These are phyloP conservation scores for Ambrosia hybrid DNA, from an alignment of 140 eudicot species.

Conservation along the genomic window DNA sequence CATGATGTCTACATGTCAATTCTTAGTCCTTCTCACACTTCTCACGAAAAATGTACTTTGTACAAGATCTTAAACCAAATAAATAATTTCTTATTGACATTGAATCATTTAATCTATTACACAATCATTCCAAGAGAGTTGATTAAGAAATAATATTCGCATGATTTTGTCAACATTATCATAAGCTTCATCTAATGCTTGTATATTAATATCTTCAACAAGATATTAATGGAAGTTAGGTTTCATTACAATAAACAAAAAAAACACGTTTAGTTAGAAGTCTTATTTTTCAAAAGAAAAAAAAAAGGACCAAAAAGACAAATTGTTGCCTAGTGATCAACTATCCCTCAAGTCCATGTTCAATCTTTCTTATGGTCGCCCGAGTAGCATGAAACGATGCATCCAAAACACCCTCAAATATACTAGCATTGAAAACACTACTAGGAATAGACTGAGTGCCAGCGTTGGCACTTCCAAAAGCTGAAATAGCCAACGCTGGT, in stretches of 20 bases:
- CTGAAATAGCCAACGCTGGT: slow-evolving; percentile 46
- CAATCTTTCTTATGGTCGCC: slow-evolving; percentile 35
- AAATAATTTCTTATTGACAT: neutral
- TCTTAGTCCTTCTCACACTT: too few species aligned
- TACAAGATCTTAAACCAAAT: too few species aligned
- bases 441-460: slow-evolving; percentile 45
- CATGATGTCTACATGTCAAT: too few species aligned
- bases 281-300: neutral
- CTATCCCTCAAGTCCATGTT: slow-evolving; percentile 34
- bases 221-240: neutral
- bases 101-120: neutral
- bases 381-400: slow-evolving; percentile 47
- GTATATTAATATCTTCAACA: neutral
- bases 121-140: too few species aligned
- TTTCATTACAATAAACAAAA: neutral
- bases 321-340: neutral
- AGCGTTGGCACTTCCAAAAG: slow-evolving; percentile 55
- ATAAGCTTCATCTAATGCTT: neutral
- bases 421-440: slow-evolving; percentile 41
- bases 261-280: neutral
- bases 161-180: neutral
- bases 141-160: neutral
- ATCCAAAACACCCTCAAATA: slow-evolving; percentile 46
- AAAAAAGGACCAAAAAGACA: neutral
- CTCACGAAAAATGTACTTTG: too few species aligned